Base-by-base conservation (phyloP, 176 grass and related monocot species). In the Rhynchospora pubera region DNA sequence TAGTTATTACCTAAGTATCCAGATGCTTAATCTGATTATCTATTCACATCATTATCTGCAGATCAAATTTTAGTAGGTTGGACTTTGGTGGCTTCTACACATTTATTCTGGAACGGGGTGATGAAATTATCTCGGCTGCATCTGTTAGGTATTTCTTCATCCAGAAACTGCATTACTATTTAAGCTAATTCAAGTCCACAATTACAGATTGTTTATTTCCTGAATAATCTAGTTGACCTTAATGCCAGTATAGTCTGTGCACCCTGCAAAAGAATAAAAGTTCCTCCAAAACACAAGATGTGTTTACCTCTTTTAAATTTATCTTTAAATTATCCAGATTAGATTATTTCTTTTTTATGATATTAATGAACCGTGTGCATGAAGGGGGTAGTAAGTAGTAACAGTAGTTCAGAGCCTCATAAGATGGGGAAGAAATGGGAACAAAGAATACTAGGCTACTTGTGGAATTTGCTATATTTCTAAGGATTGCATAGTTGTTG, bases 121-220 rank as follows among this genome's bases (percentile, higher is more conserved):
- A 93, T 82, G 96, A 98, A 95, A 91, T 98, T 65, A 98, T 98
- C 74, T 91, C 96, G 1, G 79, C 79, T 4, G 96, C 96, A 86
- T 93, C 91, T 90, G 69, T 98, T 69, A 91, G 96, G 96, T 98
- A 87, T 39, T 39, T 39, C 19, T 45, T 68, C 56, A 28, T 73
- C 13, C 22, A 30, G 18, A 75, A 75, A 24, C 12, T 11, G 39
- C 34, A 75, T 52, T 76, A 32, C 30, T 48, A 76, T 28, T 76
- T 76, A 22, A 76, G 48, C 48, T 53, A 76, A 53, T 76, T 76
- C 1, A 55, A 24, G 13, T 30, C 24, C 6, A 8, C 47, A 22
- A 5, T 10, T 48, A 72, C 12, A 11, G n/a, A 15, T 3, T 48
- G 18, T 22, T 21, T 46, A 2, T 82, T 65, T 78, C 57, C 3